Evolutionary conservation across 371 early-diverging fungal genomes (phyloP), one percentile per base, ranked within the genome.

Genomic region (Entomophthora muscae): DNA sequence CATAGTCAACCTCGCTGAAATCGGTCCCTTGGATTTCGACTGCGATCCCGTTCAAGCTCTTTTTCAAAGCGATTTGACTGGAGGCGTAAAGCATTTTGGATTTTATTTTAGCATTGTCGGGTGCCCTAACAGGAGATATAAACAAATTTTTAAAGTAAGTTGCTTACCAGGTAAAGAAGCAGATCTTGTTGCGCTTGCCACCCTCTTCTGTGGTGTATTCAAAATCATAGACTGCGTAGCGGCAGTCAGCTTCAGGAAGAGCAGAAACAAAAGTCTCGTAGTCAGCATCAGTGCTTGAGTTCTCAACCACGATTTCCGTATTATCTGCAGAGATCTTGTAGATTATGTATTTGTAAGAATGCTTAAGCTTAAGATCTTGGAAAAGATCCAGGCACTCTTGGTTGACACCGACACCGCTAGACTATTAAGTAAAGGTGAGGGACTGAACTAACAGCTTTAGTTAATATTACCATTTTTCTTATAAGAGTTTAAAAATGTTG

Each of bases 31-130:
- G 96, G 67, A 94, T 76, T 63, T 91, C 91, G 57, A 76, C 71
- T 60, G 75, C 79, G 63, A 91, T 65, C 61, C 93, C 94, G 52
- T 78, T 79, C 60, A 93, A 79, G 58, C 72, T 71, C 73, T 76
- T 83, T 72, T 88, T 83, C 52, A 95, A 69, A 59, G 83, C 84
- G 51, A 85, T 85, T 76, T 89, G 92, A 78, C 84, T 84, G 63
- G 89, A 81, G 57, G 96, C 84, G 77, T 92, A 94, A 68, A 93
- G 53, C 96, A 95, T 95, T 83, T 92, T 92, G 68, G 76, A 64
- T 71, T 80, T 85, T 66, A 92, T 71, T 69, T 78, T 83, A 61
- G 91, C 74, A 12, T 66, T 72, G 67, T 93, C 93, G 26, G 96
- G 96, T 24, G 85, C 72, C 91, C 91, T 90, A 73, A 28, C 22